phyloP scores from a whole-genome alignment of 2,329 filamentous ascomycete species.

The Ophiostoma pallidulum region DNA sequence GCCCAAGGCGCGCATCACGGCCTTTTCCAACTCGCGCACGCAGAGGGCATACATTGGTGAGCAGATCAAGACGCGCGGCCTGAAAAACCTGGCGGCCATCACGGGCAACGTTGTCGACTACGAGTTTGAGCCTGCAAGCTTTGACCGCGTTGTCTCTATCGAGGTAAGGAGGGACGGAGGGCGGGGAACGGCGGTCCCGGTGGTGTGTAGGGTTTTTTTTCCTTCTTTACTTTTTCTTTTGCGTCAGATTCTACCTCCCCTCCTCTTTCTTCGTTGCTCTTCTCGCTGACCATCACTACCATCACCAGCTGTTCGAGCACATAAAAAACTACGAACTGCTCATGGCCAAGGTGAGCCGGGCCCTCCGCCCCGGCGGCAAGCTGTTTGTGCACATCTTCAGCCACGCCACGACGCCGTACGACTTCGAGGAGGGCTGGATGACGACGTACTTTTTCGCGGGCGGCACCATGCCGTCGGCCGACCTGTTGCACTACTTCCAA shows the following conservation, averaged over 20 bases:
- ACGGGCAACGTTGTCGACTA: constrained; percentile 59
- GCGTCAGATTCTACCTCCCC: too few relatives aligned
- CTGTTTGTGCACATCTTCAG: constrained; percentile 61
- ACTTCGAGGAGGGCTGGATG: constrained; percentile 67
- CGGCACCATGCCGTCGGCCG: constrained; percentile 60
- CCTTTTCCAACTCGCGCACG: constrained; percentile 60
- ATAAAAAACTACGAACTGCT: constrained; percentile 68
- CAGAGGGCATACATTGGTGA: constrained; percentile 59
- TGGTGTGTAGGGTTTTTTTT: too few relatives aligned
- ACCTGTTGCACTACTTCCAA: constrained; percentile 59
- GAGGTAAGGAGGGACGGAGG: too few relatives aligned
- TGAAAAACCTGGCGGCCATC: constrained; percentile 53
- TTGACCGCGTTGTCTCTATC: constrained; percentile 58
- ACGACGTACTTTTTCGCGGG: constrained; percentile 64
- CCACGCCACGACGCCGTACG: constrained; percentile 56
- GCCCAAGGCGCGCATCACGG: constrained; percentile 52
- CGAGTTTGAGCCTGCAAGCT: constrained; percentile 48
- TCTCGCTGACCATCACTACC: too few relatives aligned
- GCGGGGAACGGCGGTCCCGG: too few relatives aligned
- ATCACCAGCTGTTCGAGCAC: constrained; percentile 57
- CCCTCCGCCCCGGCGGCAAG: constrained; percentile 54
- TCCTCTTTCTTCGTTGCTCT: background rate
- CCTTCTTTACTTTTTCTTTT: background rate
- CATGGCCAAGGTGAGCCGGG: constrained; percentile 50
- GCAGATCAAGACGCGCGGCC: constrained; percentile 43